Conservation (phyloP, 495 filamentous ascomycete species). For the Parachaetomium inaequale region DNA sequence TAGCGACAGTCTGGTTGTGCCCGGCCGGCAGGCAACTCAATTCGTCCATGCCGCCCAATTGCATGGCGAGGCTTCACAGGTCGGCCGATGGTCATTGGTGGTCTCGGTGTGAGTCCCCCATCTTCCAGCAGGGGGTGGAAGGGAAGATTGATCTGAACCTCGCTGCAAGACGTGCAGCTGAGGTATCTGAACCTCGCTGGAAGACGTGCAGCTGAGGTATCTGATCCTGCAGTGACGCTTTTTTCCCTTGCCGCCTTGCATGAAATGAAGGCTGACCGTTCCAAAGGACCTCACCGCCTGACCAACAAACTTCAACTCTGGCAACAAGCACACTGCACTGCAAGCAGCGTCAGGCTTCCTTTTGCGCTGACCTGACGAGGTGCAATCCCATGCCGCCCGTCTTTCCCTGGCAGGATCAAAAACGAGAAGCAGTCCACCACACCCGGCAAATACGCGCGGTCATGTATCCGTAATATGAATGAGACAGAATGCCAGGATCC, state of each 20-base stretch:
- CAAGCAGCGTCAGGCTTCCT: too few species aligned
- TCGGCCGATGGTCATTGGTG: background rate
- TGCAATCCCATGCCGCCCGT: background rate
- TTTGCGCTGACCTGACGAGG: too few species aligned
- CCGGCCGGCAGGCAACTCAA: background rate
- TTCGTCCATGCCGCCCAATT: constrained; percentile 1
- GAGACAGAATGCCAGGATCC: background rate
- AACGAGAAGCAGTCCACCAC: background rate
- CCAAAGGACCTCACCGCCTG: constrained; percentile 15
- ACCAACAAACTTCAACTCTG: background rate
- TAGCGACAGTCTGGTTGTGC: background rate
- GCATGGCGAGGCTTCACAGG: background rate
- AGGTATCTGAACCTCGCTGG: too few species aligned
- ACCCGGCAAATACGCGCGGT: background rate
- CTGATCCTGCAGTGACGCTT: background rate
- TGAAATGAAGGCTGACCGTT: background rate
- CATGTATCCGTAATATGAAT: background rate
- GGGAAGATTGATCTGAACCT: background rate
- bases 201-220: too few species aligned
- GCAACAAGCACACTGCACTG: background rate
- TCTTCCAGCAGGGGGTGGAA: background rate
- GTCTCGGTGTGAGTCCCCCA: background rate
- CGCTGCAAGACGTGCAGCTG: background rate
- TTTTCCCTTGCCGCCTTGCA: constrained; percentile 1
- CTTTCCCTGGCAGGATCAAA: background rate